Percentiles rank a stretch among this genome's conserved stretches.
phyloP scores from a whole-genome alignment of 257 asterid species.

The Solanum bukasovii region DNA sequence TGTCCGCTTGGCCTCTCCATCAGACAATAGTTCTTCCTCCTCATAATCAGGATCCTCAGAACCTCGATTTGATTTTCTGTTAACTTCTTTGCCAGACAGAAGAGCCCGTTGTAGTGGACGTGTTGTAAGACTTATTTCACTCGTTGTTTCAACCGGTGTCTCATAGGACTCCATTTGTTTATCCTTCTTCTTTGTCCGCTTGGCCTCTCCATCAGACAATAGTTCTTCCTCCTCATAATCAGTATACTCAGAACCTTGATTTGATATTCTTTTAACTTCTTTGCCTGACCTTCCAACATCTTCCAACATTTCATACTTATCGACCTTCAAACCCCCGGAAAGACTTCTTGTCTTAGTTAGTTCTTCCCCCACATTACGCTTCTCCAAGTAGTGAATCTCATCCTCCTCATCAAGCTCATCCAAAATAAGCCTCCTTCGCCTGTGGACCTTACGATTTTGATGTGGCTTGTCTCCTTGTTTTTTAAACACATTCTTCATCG shows the following conservation, averaged over 20 bases:
- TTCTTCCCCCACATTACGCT: conserved; percentile 50
- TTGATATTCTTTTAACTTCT: conserved; percentile 37
- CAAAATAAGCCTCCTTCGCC: conserved; percentile 57
- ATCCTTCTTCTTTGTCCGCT: conserved; percentile 36
- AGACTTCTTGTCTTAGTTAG: conserved; percentile 23
- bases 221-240: conserved; percentile 9
- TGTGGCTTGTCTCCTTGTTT: conserved; percentile 48
- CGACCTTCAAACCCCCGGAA: conserved; percentile 23
- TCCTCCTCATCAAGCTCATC: conserved; percentile 70
- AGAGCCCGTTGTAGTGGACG: conserved; percentile 74
- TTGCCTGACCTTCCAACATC: conserved; percentile 33
- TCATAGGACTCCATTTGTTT: conserved; percentile 46
- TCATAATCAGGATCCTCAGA: conserved; percentile 49
- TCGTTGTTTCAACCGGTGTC: conserved; percentile 53
- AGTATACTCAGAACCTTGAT: conserved; percentile 36
- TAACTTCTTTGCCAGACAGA: conserved; percentile 24
- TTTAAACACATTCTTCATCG: conserved; percentile 24
- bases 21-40: conserved; percentile 27
- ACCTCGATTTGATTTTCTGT: conserved; percentile 31
- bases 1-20: conserved; percentile 38
- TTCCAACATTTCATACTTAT: conserved; percentile 25
- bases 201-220: conserved; percentile 16
- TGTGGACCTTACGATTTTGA: conserved; percentile 71
- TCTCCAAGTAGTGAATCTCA: conserved; percentile 79
- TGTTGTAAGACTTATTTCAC: conserved; percentile 63